A percentile compares a stretch with the other conserved stretches of the same genome.
phyloP scores from a whole-genome alignment of 1,284 basidiomycete genomes.

The Papiliotrema fonsecae region DNA sequence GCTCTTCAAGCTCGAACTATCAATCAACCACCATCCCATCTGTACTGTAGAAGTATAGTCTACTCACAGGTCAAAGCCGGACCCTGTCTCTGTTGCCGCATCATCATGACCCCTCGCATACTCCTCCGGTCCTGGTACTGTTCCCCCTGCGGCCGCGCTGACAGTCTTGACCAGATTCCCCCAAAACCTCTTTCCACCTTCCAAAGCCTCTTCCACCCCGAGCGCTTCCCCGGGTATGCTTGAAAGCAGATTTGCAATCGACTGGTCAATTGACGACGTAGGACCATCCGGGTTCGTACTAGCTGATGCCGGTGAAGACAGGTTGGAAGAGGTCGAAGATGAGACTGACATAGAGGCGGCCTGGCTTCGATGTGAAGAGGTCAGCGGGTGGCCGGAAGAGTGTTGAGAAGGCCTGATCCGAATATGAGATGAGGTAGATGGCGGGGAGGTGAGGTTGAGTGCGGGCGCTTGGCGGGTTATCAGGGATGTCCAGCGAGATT shows the following conservation, averaged over 20 bases:
- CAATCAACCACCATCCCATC: too few species aligned
- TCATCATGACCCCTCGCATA: too few species aligned
- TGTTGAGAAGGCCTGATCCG: neutral
- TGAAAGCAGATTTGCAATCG: neutral
- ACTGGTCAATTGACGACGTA: neutral
- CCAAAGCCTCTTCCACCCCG: slow-evolving; percentile 16
- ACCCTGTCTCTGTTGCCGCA: too few species aligned
- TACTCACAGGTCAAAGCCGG: too few species aligned
- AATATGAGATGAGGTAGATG: too few species aligned
- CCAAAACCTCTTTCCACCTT: slow-evolving; percentile 38
- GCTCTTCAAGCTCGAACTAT: too few species aligned
- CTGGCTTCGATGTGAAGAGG: neutral
- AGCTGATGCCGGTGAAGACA: neutral
- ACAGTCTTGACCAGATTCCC: slow-evolving; percentile 39
- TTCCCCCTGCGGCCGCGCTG: slow-evolving; percentile 36
- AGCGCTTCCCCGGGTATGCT: neutral
- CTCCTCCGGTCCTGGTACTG: slow-evolving; percentile 22
- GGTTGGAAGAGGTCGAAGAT: neutral
- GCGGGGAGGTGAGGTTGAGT: neutral
- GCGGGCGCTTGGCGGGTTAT: slow-evolving; percentile 20
- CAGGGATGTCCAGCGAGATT: slow-evolving; percentile 31
- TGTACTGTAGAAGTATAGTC: too few species aligned
- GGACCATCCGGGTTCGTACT: neutral
- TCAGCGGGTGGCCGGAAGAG: neutral
- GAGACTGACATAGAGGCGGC: neutral